Base-by-base conservation (phyloP, 2,329 filamentous ascomycete species). In the Sporothrix pseudoabietina region DNA sequence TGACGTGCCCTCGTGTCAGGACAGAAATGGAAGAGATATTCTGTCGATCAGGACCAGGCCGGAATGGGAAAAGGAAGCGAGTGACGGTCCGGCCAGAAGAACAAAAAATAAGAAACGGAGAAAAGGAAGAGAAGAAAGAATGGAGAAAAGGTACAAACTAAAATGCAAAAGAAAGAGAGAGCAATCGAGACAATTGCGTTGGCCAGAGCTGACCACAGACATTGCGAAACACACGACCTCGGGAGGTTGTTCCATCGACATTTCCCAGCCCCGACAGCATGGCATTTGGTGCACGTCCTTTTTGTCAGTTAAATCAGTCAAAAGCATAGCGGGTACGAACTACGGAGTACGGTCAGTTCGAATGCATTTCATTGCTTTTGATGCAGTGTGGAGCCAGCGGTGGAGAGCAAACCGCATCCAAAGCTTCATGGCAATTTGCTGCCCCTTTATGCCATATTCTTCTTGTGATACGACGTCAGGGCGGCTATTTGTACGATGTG, bases 21-120 rank as follows among this genome's bases (percentile, higher is more conserved):
- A 8, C 47, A 69, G 44, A 8, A 63, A 26, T 30, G 26, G 30
- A 5, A 39, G 39, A 57, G 30, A 61, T 16, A 30, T 52, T 52
- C 65, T 68, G 65, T 68, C 47, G 65, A 68, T 68, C 65, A 68
- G 63, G 63, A 68, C 63, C 35, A 41, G 59, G 14, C 65, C 26
- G 47, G 65, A 68, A 68, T 49, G 44, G 44, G 65, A n/a, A 47
- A 63, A 30, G 39, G 39, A 71, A 52, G 54, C 55, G 54, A 52
- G 22, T 35, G 41, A 16, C 8, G 61, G 61, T 66, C 61, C 47
- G 61, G 39, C 61, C 61, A 66, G 22, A 39, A 47, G 39, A 35
- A 12, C n/a, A 49, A 19, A 59, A 26, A 66, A 8, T 47, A 44
- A 10, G 22, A 26, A 10, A 68, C 14, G 44, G 47, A 57, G n/a